phyloP scores from a whole-genome alignment of 495 filamentous ascomycete species.

The Apiosordaria backusii region DNA sequence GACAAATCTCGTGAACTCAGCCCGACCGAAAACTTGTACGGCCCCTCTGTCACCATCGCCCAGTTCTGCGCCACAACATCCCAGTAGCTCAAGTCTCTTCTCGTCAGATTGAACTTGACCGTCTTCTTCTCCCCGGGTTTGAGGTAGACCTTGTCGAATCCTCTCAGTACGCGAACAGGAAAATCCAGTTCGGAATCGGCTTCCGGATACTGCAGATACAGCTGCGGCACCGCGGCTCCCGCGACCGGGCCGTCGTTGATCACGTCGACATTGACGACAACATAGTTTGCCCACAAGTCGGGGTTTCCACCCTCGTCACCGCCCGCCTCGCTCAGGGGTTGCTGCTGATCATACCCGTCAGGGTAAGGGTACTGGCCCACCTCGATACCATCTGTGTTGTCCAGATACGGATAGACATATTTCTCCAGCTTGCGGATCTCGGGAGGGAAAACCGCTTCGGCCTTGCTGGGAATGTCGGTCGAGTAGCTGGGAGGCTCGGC shows the following conservation, averaged over 20 bases:
- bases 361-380: conserved; percentile 65
- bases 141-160: conserved; percentile 72
- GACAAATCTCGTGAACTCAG: conserved; percentile 40
- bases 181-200: conserved; percentile 58
- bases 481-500: conserved; percentile 62
- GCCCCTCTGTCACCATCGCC: conserved; percentile 58
- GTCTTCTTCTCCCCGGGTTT: conserved; percentile 51
- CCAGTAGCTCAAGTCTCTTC: conserved; percentile 82
- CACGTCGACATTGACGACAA: conserved; percentile 58
- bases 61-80: conserved; percentile 75
- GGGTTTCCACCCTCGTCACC: conserved; percentile 86
- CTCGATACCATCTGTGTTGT: conserved; percentile 53
- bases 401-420: conserved; percentile 87
- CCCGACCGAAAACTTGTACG: conserved; percentile 46
- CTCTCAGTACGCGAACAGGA: conserved; percentile 69
- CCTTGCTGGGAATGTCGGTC: conserved; percentile 51
- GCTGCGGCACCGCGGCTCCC: conserved; percentile 76
- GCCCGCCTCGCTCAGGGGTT: conserved; percentile 62
- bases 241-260: conserved; percentile 63
- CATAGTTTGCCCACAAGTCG: conserved; percentile 67
- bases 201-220: conserved; percentile 75
- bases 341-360: conserved; percentile 58
- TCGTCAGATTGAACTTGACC: conserved; percentile 68
- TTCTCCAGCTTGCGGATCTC: conserved; percentile 66
- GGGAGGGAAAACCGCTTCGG: conserved; percentile 60